Evolutionary conservation across 2,329 filamentous ascomycete species (phyloP), one percentile per base, ranked within the genome.

Genomic region (Colletotrichum paranaense): DNA sequence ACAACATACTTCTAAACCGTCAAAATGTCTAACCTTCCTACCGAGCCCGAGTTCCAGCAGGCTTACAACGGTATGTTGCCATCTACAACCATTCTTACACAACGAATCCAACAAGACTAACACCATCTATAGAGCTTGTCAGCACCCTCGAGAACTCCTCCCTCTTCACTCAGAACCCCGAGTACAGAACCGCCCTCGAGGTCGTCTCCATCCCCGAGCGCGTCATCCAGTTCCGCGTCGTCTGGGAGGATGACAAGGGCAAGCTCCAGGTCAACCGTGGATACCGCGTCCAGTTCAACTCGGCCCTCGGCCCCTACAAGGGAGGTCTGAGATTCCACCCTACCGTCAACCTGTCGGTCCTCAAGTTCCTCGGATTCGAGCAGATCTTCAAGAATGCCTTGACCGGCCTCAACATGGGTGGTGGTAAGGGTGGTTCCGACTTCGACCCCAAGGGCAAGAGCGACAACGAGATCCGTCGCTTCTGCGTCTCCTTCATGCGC

Each of bases 361-460:
- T 99, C 80, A 99, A 99, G 89, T 98, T 98, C 88, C 90, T 99
- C 82, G 97, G 96, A 77, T 98, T 98, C 81, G 97, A 99, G 92
- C 97, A 98, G 88, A 97, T 96, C 87, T 98, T 98, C 91, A 98
- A 98, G 91, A 98, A 98, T 94, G 97, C 97, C 78, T 88, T 98
- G 78, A 98, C 97, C 75, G 97, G 97, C 81, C 87, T 97, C 81
- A 94, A 91, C 80, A 98, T 99, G 92, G 97, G 97, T 77, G 97
- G 97, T 87, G 97, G 94, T 81, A 98, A 98, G 89, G 97, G 97
- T 86, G 97, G 97, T 81, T 93, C 96, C 83, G 97, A 98, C 89
- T 98, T 99, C 84, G 95, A 98, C 86, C 97, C 97, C 84, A 99
- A 98, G 91, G 95, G 95, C 88, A 98, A 98, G 91, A 94, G 93